These are phyloP conservation scores for Piloderma croceum DNA, from an alignment of 768 basidiomycete genomes.

Conservation along the genomic window DNA sequence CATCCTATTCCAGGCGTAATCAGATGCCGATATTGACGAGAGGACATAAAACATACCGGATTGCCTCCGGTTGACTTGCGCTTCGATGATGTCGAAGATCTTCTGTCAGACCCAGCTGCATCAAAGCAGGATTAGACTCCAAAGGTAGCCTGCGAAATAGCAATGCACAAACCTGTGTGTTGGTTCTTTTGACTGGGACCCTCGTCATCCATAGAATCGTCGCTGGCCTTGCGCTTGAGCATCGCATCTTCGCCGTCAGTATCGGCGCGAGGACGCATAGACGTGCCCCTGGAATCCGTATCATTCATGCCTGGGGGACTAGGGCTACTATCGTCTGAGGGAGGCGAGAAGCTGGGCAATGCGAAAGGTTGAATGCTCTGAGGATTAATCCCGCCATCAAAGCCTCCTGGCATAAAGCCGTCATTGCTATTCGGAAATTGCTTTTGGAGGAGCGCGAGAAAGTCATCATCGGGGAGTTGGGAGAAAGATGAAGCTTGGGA, in stretches of 20 bases:
- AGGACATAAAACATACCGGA: neutral
- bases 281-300: conserved; percentile 16
- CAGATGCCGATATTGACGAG: conserved; percentile 4
- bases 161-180: conserved; percentile 47
- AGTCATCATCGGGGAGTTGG: conserved; percentile 68
- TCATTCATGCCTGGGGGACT: conserved; percentile 57
- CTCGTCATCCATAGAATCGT: conserved; percentile 54
- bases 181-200: conserved; percentile 64
- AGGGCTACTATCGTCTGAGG: conserved; percentile 74
- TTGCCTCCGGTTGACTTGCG: conserved; percentile 35
- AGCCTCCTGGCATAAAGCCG: conserved; percentile 17
- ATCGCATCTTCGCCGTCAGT: conserved; percentile 42
- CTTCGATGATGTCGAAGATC: conserved; percentile 22
- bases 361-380: conserved; percentile 50
- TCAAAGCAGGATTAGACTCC: conserved; percentile 17
- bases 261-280: conserved; percentile 22
- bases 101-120: conserved; percentile 14
- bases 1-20: conserved; percentile 53
- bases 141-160: conserved; percentile 9
- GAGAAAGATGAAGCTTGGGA: conserved; percentile 54
- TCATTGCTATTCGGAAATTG: conserved; percentile 47
- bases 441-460: conserved; percentile 71
- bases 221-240: conserved; percentile 75
- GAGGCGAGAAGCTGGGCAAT: conserved; percentile 49
- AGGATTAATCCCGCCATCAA: conserved; percentile 49